Percentiles rank a stretch among this genome's conserved stretches.
Conservation (phyloP, 805 yeast species). For the Ogataea trehalophila region DNA sequence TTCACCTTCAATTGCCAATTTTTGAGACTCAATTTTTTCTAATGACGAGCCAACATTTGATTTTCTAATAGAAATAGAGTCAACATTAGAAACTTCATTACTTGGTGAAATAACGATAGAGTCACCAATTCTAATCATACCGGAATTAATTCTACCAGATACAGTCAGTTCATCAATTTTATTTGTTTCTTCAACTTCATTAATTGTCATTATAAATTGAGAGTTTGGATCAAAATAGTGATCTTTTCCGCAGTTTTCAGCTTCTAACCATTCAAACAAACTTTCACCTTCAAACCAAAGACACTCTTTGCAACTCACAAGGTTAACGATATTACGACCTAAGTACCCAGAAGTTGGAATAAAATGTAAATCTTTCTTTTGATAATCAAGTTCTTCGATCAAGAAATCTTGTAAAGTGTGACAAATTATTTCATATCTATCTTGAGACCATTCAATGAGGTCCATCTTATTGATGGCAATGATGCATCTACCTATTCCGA, state of each 20-base stretch:
- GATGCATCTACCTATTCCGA: slow-evolving; percentile 59
- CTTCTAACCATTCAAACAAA: slow-evolving; percentile 37
- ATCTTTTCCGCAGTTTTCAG: slow-evolving; percentile 21
- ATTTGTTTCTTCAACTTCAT: slow-evolving; percentile 51
- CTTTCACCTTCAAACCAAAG: slow-evolving; percentile 42
- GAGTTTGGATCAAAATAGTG: slow-evolving; percentile 21
- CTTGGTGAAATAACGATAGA: slow-evolving; percentile 54
- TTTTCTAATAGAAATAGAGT: slow-evolving; percentile 25
- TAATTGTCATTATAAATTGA: slow-evolving; percentile 54
- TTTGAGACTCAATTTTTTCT: slow-evolving; percentile 16
- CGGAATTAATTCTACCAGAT: slow-evolving; percentile 64
- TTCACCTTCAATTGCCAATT: slow-evolving; percentile 50
- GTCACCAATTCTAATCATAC: slow-evolving; percentile 69
- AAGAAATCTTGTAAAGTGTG: slow-evolving; percentile 47
- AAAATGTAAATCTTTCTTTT: slow-evolving; percentile 36
- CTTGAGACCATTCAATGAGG: slow-evolving; percentile 50
- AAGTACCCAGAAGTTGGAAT: slow-evolving; percentile 67
- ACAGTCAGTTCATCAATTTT: slow-evolving; percentile 47
- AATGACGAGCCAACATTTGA: slow-evolving; percentile 22
- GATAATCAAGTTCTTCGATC: slow-evolving; percentile 48
- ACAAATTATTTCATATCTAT: slow-evolving; percentile 47
- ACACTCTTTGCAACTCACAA: slow-evolving; percentile 22
- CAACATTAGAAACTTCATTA: slow-evolving; percentile 39
- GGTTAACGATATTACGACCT: slow-evolving; percentile 60
- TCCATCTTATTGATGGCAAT: slow-evolving; percentile 73